phyloP scores from a whole-genome alignment of 228 moss, liverwort and hornwort genomes.

The Sphagnum magellanicum region DNA sequence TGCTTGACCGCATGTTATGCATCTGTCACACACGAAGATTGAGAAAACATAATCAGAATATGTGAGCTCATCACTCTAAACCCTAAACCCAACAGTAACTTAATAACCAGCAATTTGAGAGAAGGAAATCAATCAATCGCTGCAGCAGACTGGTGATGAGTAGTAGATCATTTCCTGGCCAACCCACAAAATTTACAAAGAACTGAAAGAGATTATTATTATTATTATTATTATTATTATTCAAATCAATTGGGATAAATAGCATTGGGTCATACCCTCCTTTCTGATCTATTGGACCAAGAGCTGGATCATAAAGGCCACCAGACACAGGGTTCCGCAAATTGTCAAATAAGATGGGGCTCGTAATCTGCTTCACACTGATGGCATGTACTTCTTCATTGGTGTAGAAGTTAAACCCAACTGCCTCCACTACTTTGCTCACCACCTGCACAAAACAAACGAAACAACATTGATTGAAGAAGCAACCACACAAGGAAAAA shows the following conservation, averaged over 20 bases:
- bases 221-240: too few species aligned
- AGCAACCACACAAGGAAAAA: background rate
- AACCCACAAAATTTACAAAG: too few species aligned
- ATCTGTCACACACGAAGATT: slow-evolving; percentile 26
- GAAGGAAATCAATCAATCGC: too few species aligned
- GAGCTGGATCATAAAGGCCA: slow-evolving; percentile 78
- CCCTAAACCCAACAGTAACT: too few species aligned
- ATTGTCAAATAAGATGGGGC: slow-evolving; percentile 82
- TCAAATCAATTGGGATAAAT: too few species aligned
- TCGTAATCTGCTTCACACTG: slow-evolving; percentile 83
- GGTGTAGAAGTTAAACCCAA: slow-evolving; percentile 82
- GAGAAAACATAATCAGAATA: background rate
- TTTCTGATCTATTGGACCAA: slow-evolving; percentile 73
- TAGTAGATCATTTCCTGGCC: too few species aligned
- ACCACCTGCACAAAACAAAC: slow-evolving; percentile 38
- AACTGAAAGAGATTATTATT: too few species aligned
- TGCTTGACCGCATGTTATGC: slow-evolving; percentile 69
- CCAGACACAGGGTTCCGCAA: slow-evolving; percentile 76
- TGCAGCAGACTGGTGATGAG: too few species aligned
- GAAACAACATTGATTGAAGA: background rate
- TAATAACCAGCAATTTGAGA: too few species aligned
- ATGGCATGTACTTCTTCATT: slow-evolving; percentile 80
- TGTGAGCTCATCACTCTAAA: too few species aligned
- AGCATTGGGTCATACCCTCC: slow-evolving; percentile 25
- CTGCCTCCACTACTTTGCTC: slow-evolving; percentile 49